A percentile compares a stretch with the other conserved stretches of the same genome.
Evolutionary conservation across 139 green algal species (phyloP).

Genomic region (Microglena sp.): DNA sequence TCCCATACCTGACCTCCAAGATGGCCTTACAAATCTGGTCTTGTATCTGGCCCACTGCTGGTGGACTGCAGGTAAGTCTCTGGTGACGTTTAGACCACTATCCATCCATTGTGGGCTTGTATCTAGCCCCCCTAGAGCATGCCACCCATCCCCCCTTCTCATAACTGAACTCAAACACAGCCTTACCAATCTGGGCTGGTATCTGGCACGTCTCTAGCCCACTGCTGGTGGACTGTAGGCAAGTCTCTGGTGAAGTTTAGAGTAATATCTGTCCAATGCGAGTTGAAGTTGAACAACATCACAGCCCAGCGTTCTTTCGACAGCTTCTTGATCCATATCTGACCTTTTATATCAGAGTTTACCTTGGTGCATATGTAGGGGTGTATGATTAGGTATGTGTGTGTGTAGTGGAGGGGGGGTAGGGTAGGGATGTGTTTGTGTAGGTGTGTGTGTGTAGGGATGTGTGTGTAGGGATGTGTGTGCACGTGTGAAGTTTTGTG

Average conservation of each 20-base stretch:
- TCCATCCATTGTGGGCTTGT: not conserved
- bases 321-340: slow-evolving; percentile 39
- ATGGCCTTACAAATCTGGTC: slow-evolving; percentile 11
- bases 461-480: too few relatives aligned
- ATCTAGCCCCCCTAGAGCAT: not conserved
- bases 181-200: not conserved
- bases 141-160: too few relatives aligned
- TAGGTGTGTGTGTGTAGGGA: too few relatives aligned
- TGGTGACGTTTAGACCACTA: not conserved
- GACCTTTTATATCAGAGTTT: not conserved
- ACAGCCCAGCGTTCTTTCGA: slow-evolving; percentile 19
- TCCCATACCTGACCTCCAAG: too few relatives aligned
- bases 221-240: not conserved
- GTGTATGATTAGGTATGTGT: not conserved
- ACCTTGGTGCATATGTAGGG: not conserved
- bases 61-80: not conserved
- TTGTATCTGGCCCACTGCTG: not conserved
- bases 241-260: slow-evolving; percentile 22
- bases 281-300: slow-evolving; percentile 32
- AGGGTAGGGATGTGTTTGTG: too few relatives aligned
- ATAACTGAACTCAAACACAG: slow-evolving; percentile 12
- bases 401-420: too few relatives aligned
- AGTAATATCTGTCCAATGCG: slow-evolving; percentile 14
- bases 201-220: slow-evolving; percentile 15
- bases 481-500: too few relatives aligned